phyloP scores from a whole-genome alignment of 2,329 filamentous ascomycete species.

The Coleophoma crateriformis region DNA sequence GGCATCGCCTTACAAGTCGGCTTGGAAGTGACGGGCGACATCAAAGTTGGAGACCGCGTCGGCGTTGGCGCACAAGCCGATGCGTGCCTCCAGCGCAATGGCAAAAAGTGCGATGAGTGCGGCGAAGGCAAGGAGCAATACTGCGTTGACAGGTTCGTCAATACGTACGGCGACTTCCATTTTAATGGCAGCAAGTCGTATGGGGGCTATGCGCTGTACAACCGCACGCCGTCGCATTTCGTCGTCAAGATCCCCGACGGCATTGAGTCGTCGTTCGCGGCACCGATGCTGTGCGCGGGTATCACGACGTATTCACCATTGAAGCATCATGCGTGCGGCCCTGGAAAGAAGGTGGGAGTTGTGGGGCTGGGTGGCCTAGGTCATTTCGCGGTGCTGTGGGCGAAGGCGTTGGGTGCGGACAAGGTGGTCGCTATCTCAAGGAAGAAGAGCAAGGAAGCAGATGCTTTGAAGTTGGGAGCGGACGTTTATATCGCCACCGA shows the following conservation, averaged over 20 bases:
- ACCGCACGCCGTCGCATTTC: not conserved
- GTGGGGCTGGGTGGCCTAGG: conserved; percentile 67
- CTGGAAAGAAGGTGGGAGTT: conserved; percentile 63
- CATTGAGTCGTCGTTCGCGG: conserved; percentile 34
- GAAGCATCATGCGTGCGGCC: conserved; percentile 56
- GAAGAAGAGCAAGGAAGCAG: not conserved
- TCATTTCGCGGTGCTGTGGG: conserved; percentile 66
- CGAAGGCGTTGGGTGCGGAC: conserved; percentile 62
- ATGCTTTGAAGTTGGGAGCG: not conserved
- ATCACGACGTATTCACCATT: conserved; percentile 67
- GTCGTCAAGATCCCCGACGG: not conserved
- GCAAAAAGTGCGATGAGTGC: not conserved
- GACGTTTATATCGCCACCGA: not conserved
- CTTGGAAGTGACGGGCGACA: not conserved
- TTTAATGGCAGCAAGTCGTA: not conserved
- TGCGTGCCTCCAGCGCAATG: not conserved
- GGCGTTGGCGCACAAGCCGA: not conserved
- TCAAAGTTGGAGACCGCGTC: not conserved
- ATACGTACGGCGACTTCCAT: not conserved
- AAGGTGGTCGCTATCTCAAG: conserved; percentile 36
- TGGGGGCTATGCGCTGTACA: not conserved
- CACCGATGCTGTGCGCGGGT: conserved; percentile 70
- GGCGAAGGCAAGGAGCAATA: not conserved
- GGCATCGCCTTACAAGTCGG: conserved; percentile 44
- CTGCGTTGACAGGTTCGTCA: not conserved